These are phyloP conservation scores for Heliosperma pusillum DNA, from an alignment of 148 eudicot species.

Conservation along the genomic window DNA sequence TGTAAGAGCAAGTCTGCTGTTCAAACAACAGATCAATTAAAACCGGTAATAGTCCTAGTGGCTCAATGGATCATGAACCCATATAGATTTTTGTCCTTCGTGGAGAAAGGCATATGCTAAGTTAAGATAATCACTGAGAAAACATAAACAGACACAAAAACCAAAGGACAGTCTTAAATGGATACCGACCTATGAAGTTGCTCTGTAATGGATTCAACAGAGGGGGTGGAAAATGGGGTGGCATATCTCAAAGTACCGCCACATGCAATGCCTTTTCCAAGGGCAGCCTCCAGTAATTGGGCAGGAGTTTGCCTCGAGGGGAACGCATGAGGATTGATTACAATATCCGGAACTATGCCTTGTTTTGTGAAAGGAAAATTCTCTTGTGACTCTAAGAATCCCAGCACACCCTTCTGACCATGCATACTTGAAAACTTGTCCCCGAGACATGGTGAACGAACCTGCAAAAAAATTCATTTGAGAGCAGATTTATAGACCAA, in stretches of 20 bases:
- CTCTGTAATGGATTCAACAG: constrained; percentile 75
- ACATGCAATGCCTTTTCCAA: constrained; percentile 87
- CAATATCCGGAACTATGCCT: constrained; percentile 96
- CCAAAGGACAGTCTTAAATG: too few species aligned
- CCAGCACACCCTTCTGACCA: constrained; percentile 97
- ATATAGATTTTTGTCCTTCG: background rate
- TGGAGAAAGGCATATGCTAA: background rate
- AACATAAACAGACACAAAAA: too few species aligned
- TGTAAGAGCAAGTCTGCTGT: background rate
- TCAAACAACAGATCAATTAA: background rate
- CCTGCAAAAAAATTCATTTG: constrained; percentile 42
- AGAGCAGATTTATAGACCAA: too few species aligned
- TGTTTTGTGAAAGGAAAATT: constrained; percentile 86
- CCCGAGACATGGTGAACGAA: constrained; percentile 90
- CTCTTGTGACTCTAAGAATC: constrained; percentile 80
- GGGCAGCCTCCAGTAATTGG: constrained; percentile 84
- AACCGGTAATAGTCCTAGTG: background rate
- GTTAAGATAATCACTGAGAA: background rate
- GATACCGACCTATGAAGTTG: constrained; percentile 80
- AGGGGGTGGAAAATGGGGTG: constrained; percentile 78
- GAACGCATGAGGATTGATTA: constrained; percentile 94
- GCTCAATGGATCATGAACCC: background rate
- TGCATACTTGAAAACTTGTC: constrained; percentile 98
- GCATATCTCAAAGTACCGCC: constrained; percentile 71
- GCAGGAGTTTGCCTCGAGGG: constrained; percentile 97